phyloP scores from a whole-genome alignment of 139 green algal species.

The Coelastrella sp. region DNA sequence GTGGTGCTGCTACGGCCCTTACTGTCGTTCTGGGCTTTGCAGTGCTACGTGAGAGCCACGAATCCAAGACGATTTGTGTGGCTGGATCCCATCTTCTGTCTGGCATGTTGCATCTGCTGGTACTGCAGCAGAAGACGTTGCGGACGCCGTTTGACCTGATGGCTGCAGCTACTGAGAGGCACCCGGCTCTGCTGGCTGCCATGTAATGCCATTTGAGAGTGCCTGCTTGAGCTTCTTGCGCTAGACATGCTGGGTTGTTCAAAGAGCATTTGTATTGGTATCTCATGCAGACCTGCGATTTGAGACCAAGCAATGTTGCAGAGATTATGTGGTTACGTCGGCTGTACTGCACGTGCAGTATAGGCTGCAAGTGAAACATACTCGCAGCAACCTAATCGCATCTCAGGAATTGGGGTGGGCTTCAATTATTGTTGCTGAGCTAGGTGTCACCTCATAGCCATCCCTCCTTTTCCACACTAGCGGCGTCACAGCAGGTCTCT shows the following conservation, averaged over 20 bases:
- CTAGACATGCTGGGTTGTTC: not conserved
- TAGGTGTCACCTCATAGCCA: not conserved
- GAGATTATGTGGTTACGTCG: no score
- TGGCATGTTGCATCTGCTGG: not conserved
- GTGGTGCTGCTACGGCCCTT: not conserved
- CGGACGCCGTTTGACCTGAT: not conserved
- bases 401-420: not conserved
- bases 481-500: conserved; percentile 15
- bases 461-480: not conserved
- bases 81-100: not conserved
- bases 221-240: not conserved
- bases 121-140: not conserved
- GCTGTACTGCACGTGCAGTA: no score
- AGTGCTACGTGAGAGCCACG: not conserved
- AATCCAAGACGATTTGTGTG: not conserved
- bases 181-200: not conserved
- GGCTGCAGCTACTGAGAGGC: not conserved
- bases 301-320: no score
- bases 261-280: conserved; percentile 32
- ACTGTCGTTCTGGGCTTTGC: not conserved
- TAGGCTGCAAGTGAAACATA: no score
- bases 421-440: not conserved
- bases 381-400: not conserved
- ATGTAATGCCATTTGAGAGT: conserved; percentile 12
- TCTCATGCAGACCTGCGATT: conserved; percentile 13